Evolutionary conservation across 805 yeast species (phyloP).

Genomic region (Hanseniaspora clermontiae): DNA sequence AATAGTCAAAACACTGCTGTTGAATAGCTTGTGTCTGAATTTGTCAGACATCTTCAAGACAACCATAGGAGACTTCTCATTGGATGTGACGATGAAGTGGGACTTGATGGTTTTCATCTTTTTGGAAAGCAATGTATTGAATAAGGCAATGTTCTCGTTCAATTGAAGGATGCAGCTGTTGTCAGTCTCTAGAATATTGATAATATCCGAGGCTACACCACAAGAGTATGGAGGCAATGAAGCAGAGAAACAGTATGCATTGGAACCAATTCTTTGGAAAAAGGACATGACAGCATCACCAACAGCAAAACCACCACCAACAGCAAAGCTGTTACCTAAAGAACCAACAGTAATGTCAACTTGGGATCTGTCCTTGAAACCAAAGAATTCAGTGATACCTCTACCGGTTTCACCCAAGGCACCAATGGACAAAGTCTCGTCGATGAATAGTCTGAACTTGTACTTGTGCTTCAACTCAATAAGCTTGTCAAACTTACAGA

Average conservation of each 20-base stretch:
- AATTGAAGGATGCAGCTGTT: conserved; percentile 27
- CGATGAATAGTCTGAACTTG: conserved; percentile 77
- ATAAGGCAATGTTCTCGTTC: conserved; percentile 30
- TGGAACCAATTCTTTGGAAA: conserved; percentile 83
- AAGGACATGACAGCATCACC: conserved; percentile 74
- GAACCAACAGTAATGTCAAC: conserved; percentile 82
- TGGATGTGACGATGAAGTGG: conserved; percentile 38
- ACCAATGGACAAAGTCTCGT: conserved; percentile 80
- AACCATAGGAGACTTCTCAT: conserved; percentile 50
- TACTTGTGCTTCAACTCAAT: conserved; percentile 64
- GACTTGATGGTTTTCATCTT: conserved; percentile 23
- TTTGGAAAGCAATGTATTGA: conserved; percentile 33
- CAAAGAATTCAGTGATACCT: conserved; percentile 68
- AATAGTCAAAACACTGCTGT: conserved; percentile 22
- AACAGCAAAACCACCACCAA: conserved; percentile 88
- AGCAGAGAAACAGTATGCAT: conserved; percentile 88
- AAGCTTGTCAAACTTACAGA: conserved; percentile 54
- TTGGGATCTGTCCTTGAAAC: conserved; percentile 48
- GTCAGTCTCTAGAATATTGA: conserved; percentile 36
- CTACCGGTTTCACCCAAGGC: conserved; percentile 73
- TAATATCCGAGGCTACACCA: conserved; percentile 42
- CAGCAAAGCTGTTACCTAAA: conserved; percentile 64
- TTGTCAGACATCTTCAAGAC: conserved; percentile 48
- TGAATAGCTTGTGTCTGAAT: conserved; percentile 24
- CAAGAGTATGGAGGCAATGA: conserved; percentile 88